Evolutionary conservation across 2,329 filamentous ascomycete genomes (phyloP).

Genomic region (Neoscytalidium dimidiatum): DNA sequence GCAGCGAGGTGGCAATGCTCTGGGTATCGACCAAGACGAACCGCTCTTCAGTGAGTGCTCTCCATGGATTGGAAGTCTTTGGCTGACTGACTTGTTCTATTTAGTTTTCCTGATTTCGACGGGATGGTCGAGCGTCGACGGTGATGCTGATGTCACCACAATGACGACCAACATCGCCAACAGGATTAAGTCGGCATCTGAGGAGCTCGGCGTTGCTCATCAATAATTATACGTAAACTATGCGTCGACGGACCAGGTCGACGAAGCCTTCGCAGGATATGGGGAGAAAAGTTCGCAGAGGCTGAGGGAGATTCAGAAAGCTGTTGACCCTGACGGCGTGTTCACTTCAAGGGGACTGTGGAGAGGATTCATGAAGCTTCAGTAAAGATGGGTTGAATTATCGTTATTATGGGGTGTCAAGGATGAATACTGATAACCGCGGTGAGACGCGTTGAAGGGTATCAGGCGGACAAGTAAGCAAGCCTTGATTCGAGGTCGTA

Average conservation of each 20-base stretch:
- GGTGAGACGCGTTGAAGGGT: too few relatives aligned
- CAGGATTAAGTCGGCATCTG: background rate
- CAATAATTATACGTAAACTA: constrained; percentile 13
- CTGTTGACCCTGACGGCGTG: constrained; percentile 24
- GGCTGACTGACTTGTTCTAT: background rate
- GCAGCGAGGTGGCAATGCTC: background rate
- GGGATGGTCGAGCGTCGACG: background rate
- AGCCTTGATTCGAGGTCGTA: too few relatives aligned
- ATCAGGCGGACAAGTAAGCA: too few relatives aligned
- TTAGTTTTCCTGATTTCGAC: background rate
- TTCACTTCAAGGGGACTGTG: constrained; percentile 21
- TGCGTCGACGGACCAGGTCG: background rate
- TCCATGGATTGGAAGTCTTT: background rate
- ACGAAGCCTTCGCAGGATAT: constrained; percentile 26
- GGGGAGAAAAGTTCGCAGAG: constrained; percentile 21
- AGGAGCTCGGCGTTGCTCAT: background rate
- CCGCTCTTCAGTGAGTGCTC: background rate
- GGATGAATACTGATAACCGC: too few relatives aligned
- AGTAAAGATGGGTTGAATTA: too few relatives aligned
- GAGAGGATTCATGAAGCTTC: background rate
- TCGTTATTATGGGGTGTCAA: too few relatives aligned
- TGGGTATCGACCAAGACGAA: background rate
- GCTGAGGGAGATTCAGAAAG: constrained; percentile 12
- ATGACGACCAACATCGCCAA: background rate
- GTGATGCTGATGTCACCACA: background rate